Evolutionary conservation across 2,329 filamentous ascomycete species (phyloP), one percentile per base, ranked within the genome.

Genomic region (Colletotrichum nymphaeae): DNA sequence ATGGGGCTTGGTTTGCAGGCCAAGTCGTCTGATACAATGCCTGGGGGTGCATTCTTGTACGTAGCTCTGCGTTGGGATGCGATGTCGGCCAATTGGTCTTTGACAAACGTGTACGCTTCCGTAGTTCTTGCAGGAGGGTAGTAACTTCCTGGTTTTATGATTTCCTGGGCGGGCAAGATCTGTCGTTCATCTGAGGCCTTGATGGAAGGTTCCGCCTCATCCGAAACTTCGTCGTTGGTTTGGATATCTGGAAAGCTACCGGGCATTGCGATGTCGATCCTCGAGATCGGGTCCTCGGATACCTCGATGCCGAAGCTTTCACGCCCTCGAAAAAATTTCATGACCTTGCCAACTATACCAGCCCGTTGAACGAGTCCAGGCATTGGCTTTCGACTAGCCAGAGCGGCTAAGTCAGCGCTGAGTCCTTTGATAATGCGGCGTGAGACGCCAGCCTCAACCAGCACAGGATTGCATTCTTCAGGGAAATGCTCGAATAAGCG

Each of bases 271-370:
- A 57, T 19, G 26, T 58, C 24, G 62, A 59, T 14, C 26, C 24
- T 60, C 7, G 52, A 35, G n/a, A 46, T 11, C 30, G 49, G 7
- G 12, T 58, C 30, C 22, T 63, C 57, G 8, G 63, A 46, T 14
- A n/a, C 24, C 11, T 72, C 63, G 8, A 63, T 24, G n/a, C 69
- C 72, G 42, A 72, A 74, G 28, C 30, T 68, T 7, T 74, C 72
- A n/a, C 60, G 59, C 14, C 66, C 67, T 4, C 71, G 56, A 16
- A 73, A 62, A 52, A 73, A 66, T 28, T 66, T 71, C 22, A 73
- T 73, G 26, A 73, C 24, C 37, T 73, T 73, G 22, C 60, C 71
- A 49, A 73, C 67, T n/a, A 72, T 63, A 22, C 72, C 67, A 30
- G 72, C 68, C 30, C 64, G 65, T 35, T 68, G 72, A 5, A 74